Conservation (phyloP, 1,284 basidiomycete species). For the Vanrija pseudolonga region DNA sequence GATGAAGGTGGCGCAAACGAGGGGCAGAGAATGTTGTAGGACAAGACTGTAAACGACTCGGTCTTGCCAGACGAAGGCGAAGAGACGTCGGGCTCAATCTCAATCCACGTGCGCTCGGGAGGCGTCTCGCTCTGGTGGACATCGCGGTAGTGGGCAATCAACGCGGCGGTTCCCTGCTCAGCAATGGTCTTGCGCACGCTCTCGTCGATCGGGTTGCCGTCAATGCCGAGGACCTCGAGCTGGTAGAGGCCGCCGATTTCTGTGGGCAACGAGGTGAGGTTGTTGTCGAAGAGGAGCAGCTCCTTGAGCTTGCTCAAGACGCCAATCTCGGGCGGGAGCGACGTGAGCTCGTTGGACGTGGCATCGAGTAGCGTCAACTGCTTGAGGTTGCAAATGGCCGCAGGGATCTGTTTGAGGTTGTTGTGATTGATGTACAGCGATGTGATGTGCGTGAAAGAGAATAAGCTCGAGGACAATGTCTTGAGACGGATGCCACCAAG, state of each 20-base stretch:
- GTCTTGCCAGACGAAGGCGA: slow-evolving; percentile 55
- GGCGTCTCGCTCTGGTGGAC: slow-evolving; percentile 57
- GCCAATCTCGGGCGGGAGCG: slow-evolving; percentile 83
- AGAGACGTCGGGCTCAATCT: slow-evolving; percentile 64
- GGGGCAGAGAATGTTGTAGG: slow-evolving; percentile 95
- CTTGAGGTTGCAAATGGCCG: slow-evolving; percentile 76
- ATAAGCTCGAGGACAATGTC: slow-evolving; percentile 78
- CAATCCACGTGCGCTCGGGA: slow-evolving; percentile 77
- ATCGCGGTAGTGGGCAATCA: slow-evolving; percentile 86
- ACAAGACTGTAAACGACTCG: slow-evolving; percentile 74
- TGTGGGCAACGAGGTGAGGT: slow-evolving; percentile 73
- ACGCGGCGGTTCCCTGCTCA: slow-evolving; percentile 83
- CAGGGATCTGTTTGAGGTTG: slow-evolving; percentile 71
- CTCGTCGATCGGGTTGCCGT: slow-evolving; percentile 89
- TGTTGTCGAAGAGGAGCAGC: slow-evolving; percentile 93
- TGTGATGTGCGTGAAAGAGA: slow-evolving; percentile 88
- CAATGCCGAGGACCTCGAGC: slow-evolving; percentile 87
- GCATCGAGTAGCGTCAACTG: slow-evolving; percentile 89
- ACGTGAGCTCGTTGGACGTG: slow-evolving; percentile 78
- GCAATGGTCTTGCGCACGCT: slow-evolving; percentile 75
- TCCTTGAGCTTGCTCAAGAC: slow-evolving; percentile 88
- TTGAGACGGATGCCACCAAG: slow-evolving; percentile 94
- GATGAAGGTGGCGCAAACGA: slow-evolving; percentile 81
- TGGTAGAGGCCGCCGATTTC: slow-evolving; percentile 91
- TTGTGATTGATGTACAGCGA: slow-evolving; percentile 99